Base-by-base conservation (phyloP, 1,284 basidiomycete genomes). In the Gomphus sp. region DNA sequence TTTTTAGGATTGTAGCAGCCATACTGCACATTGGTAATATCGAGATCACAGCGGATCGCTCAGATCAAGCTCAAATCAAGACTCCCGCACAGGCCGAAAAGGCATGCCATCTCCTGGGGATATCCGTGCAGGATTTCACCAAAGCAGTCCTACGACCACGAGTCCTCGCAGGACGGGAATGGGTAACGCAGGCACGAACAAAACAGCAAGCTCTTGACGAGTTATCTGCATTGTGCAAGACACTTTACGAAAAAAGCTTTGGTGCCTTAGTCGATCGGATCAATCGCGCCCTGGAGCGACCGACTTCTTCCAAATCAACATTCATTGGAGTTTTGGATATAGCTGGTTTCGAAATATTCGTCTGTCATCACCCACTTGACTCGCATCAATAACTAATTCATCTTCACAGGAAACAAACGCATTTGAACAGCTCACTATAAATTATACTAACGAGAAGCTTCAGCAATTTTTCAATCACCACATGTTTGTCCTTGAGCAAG, bases 251-350 rank as follows among this genome's bases (percentile, higher is more conserved):
- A 76, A 98, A 98, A 73, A 93, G 89, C 1, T 99, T 99, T 68
- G 91, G 93, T 16, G 80, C 84, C 49, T 82, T 99, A 51, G 97
- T 99, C 25, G 95, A 98, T 63, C 84, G 93, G 48, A 93, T 99
- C 73, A 99, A 99, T 71, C 85, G 84, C 53, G 95, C 94, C 1
- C 80, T 99, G 1, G 96, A 98, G 66, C 84, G 95, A 8, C 94
- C 95, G 1, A 58, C 51, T 33, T 91, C 91, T 37, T 84, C 86
- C 33, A 97, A 97, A 72, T 88, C 92, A 39, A 94, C 91, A 1
- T 99, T 98, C 71, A 99, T 99, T 62, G 97, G 97, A 49, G 97
- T 99, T 3, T 82, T 99, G 36, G 97, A 99, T 82, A 99, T 99
- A 61, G 97, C 97, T 7, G 97, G 97, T 22, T 99, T 99, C 74